Base-by-base conservation (phyloP, 129 eudicot species). In the Tanacetum coccineum region DNA sequence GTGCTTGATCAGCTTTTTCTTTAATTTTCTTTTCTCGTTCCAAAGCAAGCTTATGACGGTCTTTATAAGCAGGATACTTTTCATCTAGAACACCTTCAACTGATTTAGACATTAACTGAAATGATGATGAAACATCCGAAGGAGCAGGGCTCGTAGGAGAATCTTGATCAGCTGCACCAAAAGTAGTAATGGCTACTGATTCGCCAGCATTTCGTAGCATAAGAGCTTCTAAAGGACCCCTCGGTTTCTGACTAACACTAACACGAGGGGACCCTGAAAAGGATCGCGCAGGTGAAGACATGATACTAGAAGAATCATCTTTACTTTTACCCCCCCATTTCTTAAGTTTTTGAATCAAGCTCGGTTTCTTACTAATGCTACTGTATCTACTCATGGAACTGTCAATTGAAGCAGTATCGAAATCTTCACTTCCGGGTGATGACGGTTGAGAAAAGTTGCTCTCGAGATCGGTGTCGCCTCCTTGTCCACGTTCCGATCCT, bases 401-500 rank as follows among this genome's bases (percentile, higher is more conserved):
- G 65, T 94, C 99, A 1, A 94, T 81, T 0, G 99, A 94, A 63
- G 81, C 75, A 50, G 81, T 89, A 70, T 86, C 99, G 10, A 94
- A 94, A 74, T 94, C 97, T 73, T 89, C 97, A 66, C 97, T 87
- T 55, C 96, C 99, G 0, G 96, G 94, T 51, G 99, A 94, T 0
- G 89, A 87, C 18, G 89, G 95, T 50, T 89, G 95, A 73, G 96
- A 89, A 64, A 84, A 94, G 84, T 94, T 94, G 97, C 99, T 94
- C 15, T 89, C 99, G 17, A 87, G 74, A 71, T 94, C 97, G 0
- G 99, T 89, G 75, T 94, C 99, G 30, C 95, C 99, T 13, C 95
- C 98, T 81, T 89, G 96, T 32, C 99, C 99, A 26, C 95, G 95
- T 74, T 94, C 99, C 6, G 99, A 94, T 25, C 93, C 95, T 46